Conservation (phyloP, 306 rosid genomes). For the Cajanus cajan region DNA sequence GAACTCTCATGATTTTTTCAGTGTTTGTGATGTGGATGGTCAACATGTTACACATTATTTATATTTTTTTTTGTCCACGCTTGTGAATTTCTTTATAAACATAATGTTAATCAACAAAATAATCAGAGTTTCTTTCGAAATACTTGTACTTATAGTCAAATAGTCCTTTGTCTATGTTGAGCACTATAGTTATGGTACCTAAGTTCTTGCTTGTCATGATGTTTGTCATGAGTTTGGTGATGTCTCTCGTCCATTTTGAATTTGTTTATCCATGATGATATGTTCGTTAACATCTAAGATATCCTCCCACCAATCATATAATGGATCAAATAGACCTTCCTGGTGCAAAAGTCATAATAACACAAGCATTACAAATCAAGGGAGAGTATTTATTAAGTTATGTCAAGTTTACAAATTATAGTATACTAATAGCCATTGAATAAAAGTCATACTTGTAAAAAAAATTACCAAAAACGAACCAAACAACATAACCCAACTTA, state of each 20-base stretch:
- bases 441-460: conserved; percentile 59
- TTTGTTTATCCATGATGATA: conserved; percentile 29
- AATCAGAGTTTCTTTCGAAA: conserved; percentile 43
- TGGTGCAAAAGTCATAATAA: conserved; percentile 77
- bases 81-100: conserved; percentile 56
- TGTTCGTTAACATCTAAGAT: conserved; percentile 41
- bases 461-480: conserved; percentile 74
- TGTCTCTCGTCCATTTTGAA: conserved; percentile 33
- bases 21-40: conserved; percentile 37
- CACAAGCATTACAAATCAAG: conserved; percentile 62
- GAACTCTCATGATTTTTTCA: conserved; percentile 38
- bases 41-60: conserved; percentile 36
- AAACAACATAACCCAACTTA: conserved; percentile 82
- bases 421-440: background rate
- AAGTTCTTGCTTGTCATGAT: conserved; percentile 35
- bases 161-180: conserved; percentile 44
- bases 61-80: conserved; percentile 44
- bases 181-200: conserved; percentile 42
- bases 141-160: conserved; percentile 52
- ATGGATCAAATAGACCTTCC: conserved; percentile 88
- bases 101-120: conserved; percentile 48
- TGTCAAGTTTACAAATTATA: background rate
- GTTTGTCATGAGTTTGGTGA: conserved; percentile 38
- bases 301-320: conserved; percentile 90
- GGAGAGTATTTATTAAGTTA: conserved; percentile 19